Conservation (phyloP, 495 filamentous ascomycete genomes). For the Hypomontagnella monticulosa region DNA sequence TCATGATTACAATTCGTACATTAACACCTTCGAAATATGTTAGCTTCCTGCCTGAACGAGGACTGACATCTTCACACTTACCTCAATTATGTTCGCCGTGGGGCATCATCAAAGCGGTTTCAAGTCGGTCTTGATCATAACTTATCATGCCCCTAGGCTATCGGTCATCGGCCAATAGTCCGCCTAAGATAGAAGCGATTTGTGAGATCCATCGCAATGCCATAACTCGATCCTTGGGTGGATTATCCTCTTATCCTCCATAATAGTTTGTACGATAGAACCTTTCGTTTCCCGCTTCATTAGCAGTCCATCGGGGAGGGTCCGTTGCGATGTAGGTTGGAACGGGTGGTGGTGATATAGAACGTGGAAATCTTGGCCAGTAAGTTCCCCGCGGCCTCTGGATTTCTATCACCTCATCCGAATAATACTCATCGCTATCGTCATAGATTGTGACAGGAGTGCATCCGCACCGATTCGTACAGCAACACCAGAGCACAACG, state of each 20-base stretch:
- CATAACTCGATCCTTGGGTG: no score
- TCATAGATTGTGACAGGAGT: conserved; percentile 25
- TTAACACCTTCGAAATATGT: no score
- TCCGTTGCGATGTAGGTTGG: conserved; percentile 31
- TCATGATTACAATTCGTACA: no score
- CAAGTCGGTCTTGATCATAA: no score
- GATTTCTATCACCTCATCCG: conserved; percentile 2
- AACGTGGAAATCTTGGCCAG: conserved; percentile 37
- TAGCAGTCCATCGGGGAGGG: conserved; percentile 28
- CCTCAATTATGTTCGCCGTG: no score
- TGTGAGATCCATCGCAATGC: no score
- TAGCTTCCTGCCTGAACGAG: no score
- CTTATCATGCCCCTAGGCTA: no score
- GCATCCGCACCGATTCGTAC: conserved; percentile 36
- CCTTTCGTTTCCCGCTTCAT: conserved; percentile 10
- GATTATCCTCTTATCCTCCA: neutral
- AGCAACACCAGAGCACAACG: conserved; percentile 41
- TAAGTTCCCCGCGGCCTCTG: conserved; percentile 23
- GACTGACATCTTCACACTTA: no score
- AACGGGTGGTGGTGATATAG: conserved; percentile 38
- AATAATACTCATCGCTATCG: conserved; percentile 1
- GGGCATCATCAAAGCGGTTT: no score
- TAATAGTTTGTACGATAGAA: conserved; percentile 10
- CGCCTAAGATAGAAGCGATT: no score
- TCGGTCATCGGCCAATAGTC: no score